Base-by-base conservation (phyloP, 1,284 basidiomycete genomes). In the Trametes sp. region DNA sequence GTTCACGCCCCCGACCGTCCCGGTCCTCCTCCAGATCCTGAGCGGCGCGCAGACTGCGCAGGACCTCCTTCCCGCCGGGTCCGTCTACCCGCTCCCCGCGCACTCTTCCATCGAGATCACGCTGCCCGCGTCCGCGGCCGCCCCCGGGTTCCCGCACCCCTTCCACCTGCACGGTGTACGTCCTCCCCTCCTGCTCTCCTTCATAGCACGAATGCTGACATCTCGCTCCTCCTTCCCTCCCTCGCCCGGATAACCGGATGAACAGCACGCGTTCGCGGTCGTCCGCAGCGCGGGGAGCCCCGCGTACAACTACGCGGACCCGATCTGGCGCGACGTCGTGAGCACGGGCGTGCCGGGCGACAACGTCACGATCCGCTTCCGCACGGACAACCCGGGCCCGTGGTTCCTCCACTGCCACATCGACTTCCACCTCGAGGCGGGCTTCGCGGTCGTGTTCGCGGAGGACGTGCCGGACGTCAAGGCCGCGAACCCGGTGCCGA, bases 111-210 rank as follows among this genome's bases (percentile, higher is more conserved):
- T 80, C 44, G 77, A 80, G 60, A 38, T 80, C 21, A 69, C 71
- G 1, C 63, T 80, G 35, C 72, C 75, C 21, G 74, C 68, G 0
- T 63, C 68, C n/a, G 66, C 68, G 11, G 64, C 65, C 24, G 74
- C 74, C 31, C 70, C 70, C n/a, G 71, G 70, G 72, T 33, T 42
- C 1, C 63, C 63, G 23, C 78, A 80, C 54, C 78, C 78, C 2
- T 71, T 80, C 62, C 78, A 80, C 70, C 59, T 80, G 46, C 78
- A 80, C 65, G 78, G 78, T 1, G 76, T 77, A 69, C 44, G 72
- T 53, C 41, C 28, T 14, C 44, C 36, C 29, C 24, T 50, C 35
- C 41, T 44, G 13, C 26, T n/a, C 19, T 56, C 7, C 19, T 44
- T 48, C 41, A 26, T n/a, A n/a, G 57, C 38, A 26, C 24, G 4